Evolutionary conservation across 129 eudicot species (phyloP), one percentile per base, ranked within the genome.

Genomic region (Smallanthus sonchifolius): DNA sequence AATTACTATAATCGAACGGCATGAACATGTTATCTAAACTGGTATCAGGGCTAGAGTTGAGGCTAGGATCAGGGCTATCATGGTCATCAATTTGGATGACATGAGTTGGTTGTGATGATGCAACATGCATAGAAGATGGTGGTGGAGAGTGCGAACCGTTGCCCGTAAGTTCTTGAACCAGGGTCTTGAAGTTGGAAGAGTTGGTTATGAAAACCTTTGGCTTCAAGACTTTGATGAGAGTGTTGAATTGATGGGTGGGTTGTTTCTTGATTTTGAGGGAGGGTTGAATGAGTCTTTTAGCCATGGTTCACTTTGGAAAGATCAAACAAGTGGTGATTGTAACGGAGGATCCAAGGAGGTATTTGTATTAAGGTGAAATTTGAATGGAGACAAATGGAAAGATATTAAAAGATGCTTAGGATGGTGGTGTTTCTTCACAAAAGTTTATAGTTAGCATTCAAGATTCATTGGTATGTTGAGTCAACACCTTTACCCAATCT

Each of bases 131-230:
- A 11, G 82, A 42, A 24, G 83, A 69, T 34, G 73, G 32, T 13
- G 49, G 3, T 5, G 74, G 73, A 38, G 79, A 75, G 0, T 36
- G 11, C 2, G 63, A 69, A 48, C 81, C 86, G 67, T 84, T 81
- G 10, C 88, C 83, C 7, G 88, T 84, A 13, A 81, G 79, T 16
- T 84, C 69, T 81, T 84, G 88, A 62, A 84, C 88, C 5, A 81
- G 72, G 3, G 55, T 57, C 72, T 73, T 77, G 88, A 84, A 81
- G 76, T 70, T 67, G 40, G 80, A 77, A 45, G 85, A 81, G 63
- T 74, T 16, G 24, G 78, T 78, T 69, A 81, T 84, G 80, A 77
- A 84, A 28, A 84, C 88, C 39, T 84, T 84, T 14, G 85, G 85
- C 35, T 73, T 71, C 57, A 81, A 66, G 24, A 62, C 49, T 69